Evolutionary conservation across 1,284 basidiomycete genomes (phyloP), one percentile per base, ranked within the genome.

Genomic region (Papiliotrema laurentii): DNA sequence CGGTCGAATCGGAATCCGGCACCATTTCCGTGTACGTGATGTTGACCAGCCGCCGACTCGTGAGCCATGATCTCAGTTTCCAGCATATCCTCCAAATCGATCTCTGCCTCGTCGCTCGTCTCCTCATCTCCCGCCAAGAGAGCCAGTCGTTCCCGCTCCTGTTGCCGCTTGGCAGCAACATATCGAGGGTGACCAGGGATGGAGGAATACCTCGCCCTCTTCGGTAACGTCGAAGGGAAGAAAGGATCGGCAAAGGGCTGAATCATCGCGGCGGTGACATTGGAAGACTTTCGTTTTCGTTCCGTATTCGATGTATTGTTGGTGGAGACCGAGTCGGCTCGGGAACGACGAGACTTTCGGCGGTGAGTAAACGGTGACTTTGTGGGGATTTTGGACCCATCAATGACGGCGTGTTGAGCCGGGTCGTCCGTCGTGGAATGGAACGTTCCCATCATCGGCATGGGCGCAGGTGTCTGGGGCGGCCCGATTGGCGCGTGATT

Each of bases 171-270:
- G 13, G 69, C 69, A 9, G 63, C 63, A 30, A 68, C 51, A 52
- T 55, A 72, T 13, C 68, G 55, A 11, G 70, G 70, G 52, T 72
- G 70, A 21, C 70, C 70, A 7, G 70, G 70, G 38, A 72, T 72
- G 21, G 67, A 69, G 30, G 70, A 69, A 56, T 71, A 72, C 41
- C 67, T 51, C 2, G 56, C 51, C 46, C 62, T 60, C 50, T 69
- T 70, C 38, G 47, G 50, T 19, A 55, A 33, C 4, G 42, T 44
- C 10, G 47, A 16, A 6, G 45, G 45, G 22, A 61, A 64, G 46
- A 64, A 65, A 2, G 60, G 54, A 41, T 64, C 63, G 18, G 44
- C 25, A 26, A 11, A 22, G 19, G n/a, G 13, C 22, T 13, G 25
- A 14, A 10, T 14, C 13, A 21, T 14, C 11, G 19, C 16, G 10